phyloP scores from a whole-genome alignment of 352 stramenopile species.

The Phytophthora boehmeriae region DNA sequence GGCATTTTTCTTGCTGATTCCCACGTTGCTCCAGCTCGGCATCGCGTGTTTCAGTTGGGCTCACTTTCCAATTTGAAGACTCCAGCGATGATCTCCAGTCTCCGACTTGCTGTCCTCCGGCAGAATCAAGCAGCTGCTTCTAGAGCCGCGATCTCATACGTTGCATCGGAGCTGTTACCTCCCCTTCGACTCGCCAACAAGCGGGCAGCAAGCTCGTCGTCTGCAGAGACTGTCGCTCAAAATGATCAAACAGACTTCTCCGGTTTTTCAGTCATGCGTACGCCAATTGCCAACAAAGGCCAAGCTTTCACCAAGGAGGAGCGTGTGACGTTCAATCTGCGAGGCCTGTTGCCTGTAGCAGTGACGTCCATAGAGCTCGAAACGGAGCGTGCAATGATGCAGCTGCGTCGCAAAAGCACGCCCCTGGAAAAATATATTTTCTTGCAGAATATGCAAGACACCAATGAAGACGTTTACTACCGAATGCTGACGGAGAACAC shows the following conservation, averaged over 20 bases:
- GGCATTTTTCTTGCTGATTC: constrained; percentile 15
- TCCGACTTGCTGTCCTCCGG: constrained; percentile 14
- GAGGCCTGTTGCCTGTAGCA: constrained; percentile 89
- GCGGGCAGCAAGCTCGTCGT: constrained; percentile 20
- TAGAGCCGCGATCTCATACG: constrained; percentile 23
- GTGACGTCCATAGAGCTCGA: constrained; percentile 88
- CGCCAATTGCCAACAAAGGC: constrained; percentile 93
- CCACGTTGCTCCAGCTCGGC: constrained; percentile 9
- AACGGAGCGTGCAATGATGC: constrained; percentile 85
- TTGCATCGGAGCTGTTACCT: constrained; percentile 9
- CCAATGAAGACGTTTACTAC: constrained; percentile 93
- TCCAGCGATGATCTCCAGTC: constrained; percentile 24
- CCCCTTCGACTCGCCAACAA: constrained; percentile 12
- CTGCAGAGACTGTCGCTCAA: constrained; percentile 9
- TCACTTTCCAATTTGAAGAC: constrained; percentile 27
- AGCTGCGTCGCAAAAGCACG: constrained; percentile 82
- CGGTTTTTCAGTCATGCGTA: constrained; percentile 52
- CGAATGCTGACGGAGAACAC: constrained; percentile 90
- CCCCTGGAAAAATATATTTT: constrained; percentile 95
- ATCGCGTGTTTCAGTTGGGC: constrained; percentile 1
- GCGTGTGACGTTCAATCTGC: constrained; percentile 91
- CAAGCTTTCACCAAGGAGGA: constrained; percentile 1
- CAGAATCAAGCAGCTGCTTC: constrained; percentile 9
- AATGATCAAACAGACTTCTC: constrained; percentile 13
- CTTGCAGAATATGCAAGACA: constrained; percentile 90